A percentile compares a stretch with the other conserved stretches of the same genome.
These are phyloP conservation scores for Pythium myriotylum DNA, from an alignment of 352 stramenopile species.

Conservation along the genomic window DNA sequence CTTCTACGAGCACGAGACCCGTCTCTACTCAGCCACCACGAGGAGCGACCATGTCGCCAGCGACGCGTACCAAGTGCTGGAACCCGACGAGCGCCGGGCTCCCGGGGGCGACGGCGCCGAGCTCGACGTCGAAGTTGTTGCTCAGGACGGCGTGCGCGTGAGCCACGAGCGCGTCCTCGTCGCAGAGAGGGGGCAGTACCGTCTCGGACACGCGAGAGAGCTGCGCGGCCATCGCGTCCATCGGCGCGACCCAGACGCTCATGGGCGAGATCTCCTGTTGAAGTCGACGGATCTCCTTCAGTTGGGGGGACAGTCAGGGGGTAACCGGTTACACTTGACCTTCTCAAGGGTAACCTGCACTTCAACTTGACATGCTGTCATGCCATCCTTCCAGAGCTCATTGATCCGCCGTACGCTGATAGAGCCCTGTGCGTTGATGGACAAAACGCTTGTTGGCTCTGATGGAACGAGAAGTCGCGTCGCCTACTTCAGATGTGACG, in stretches of 20 bases:
- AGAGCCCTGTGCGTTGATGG: too few relatives aligned
- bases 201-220: neutral
- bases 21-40: neutral
- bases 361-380: too few relatives aligned
- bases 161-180: constrained; percentile 50
- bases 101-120: constrained; percentile 68
- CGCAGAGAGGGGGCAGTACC: constrained; percentile 26
- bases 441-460: too few relatives aligned
- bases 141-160: constrained; percentile 47
- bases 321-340: too few relatives aligned
- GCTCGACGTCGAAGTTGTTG: constrained; percentile 61
- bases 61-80: constrained; percentile 63
- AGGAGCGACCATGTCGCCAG: neutral
- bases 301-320: too few relatives aligned
- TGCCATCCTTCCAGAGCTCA: too few relatives aligned
- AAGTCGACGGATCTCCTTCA: constrained; percentile 10
- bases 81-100: constrained; percentile 58
- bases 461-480: too few relatives aligned
- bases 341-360: too few relatives aligned
- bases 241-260: constrained; percentile 16
- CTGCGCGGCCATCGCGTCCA: constrained; percentile 6
- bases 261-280: too few relatives aligned
- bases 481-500: too few relatives aligned
- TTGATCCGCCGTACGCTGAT: too few relatives aligned
- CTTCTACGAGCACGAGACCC: constrained; percentile 41